Evolutionary conservation across 2,329 filamentous ascomycete genomes (phyloP).

Genomic region (Pseudogymnoascus sp.): DNA sequence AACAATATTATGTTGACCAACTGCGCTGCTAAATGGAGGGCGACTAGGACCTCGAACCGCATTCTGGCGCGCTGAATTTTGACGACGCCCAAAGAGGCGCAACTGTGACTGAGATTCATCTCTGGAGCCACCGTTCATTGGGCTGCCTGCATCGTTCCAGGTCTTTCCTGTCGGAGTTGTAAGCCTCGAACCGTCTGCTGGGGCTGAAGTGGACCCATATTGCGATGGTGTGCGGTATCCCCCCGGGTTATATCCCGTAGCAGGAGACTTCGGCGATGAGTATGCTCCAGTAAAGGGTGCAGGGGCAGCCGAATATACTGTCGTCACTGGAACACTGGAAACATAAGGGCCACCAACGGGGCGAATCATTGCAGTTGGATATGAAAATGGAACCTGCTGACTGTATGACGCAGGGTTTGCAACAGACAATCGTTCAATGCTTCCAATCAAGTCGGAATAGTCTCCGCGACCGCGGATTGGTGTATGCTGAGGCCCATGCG

Average conservation of each 20-base stretch:
- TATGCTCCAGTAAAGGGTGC: conserved; percentile 11
- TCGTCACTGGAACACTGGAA: not conserved
- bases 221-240: not conserved
- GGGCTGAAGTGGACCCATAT: not conserved
- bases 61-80: conserved; percentile 42
- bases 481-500: not conserved
- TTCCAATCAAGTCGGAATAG: conserved; percentile 5
- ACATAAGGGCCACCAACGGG: conserved; percentile 14
- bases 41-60: conserved; percentile 37
- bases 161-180: not conserved
- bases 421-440: conserved; percentile 8
- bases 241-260: not conserved
- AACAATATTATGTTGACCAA: conserved; percentile 52
- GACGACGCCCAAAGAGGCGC: conserved; percentile 17
- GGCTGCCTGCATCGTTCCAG: conserved; percentile 5
- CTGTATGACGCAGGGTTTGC: not conserved
- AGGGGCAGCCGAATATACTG: not conserved
- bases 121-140: not conserved
- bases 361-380: conserved; percentile 10
- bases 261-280: not conserved
- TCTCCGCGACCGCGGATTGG: conserved; percentile 9
- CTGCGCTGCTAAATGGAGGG: conserved; percentile 37
- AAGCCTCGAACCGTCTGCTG: not conserved
- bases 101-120: not conserved
- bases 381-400: conserved; percentile 6